Conservation (phyloP, 805 yeast species). For the Candida anglica region DNA sequence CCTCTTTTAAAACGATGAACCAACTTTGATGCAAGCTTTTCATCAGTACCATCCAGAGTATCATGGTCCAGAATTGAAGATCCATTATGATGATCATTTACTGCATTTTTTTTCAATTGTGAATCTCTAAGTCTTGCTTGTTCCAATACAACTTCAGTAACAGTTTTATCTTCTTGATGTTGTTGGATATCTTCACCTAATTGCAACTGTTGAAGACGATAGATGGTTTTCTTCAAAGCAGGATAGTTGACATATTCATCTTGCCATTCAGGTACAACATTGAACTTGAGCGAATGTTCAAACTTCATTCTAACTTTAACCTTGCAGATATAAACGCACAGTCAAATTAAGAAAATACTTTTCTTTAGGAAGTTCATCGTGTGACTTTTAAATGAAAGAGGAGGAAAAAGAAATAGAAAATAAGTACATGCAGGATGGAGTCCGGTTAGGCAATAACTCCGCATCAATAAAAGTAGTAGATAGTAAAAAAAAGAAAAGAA, state of each 20-base stretch:
- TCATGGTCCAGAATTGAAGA: no score
- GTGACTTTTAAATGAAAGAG: background rate
- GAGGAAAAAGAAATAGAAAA: background rate
- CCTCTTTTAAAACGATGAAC: no score
- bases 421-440: background rate
- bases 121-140: no score
- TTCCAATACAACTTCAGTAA: slow-evolving; percentile 27
- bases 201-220: slow-evolving; percentile 46
- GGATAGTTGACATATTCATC: slow-evolving; percentile 44
- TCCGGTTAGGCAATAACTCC: background rate
- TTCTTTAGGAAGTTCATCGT: slow-evolving; percentile 3
- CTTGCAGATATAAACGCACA: no score
- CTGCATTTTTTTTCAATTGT: no score
- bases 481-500: background rate
- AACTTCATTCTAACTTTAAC: slow-evolving; percentile 52
- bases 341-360: no score
- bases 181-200: no score
- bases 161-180: slow-evolving; percentile 17
- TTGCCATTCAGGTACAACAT: slow-evolving; percentile 54
- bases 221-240: slow-evolving; percentile 52
- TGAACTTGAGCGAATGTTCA: slow-evolving; percentile 46
- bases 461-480: background rate
- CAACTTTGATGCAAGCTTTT: no score
- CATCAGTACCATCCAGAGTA: no score
- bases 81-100: no score